phyloP scores from a whole-genome alignment of 352 stramenopile species.

The Pythium phragmiticola region DNA sequence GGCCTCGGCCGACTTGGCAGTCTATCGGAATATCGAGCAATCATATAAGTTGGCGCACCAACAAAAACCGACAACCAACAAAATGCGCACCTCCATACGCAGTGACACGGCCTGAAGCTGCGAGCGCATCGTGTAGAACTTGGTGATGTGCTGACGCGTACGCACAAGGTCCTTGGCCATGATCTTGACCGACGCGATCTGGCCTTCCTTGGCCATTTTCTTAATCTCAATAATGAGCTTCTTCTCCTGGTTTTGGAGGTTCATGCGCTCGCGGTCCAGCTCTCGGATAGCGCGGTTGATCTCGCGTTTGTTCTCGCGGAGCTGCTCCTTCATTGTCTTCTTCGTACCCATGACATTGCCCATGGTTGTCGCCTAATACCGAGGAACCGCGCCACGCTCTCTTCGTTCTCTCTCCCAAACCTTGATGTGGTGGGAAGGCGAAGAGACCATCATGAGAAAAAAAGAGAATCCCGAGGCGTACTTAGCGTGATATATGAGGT shows the following conservation, averaged over 20 bases:
- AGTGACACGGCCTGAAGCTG: constrained; percentile 95
- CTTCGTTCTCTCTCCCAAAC: not conserved
- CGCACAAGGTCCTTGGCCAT: constrained; percentile 97
- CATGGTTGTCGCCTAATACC: constrained; percentile 33
- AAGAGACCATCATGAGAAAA: not conserved
- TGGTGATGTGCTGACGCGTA: constrained; percentile 95
- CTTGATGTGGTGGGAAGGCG: not conserved
- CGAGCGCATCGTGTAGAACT: constrained; percentile 98
- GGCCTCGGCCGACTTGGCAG: constrained; percentile 95
- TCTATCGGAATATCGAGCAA: constrained; percentile 55
- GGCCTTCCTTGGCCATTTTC: constrained; percentile 95
- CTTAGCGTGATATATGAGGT: not conserved
- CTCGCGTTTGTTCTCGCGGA: constrained; percentile 98
- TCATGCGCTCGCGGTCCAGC: constrained; percentile 94
- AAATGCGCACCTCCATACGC: constrained; percentile 68
- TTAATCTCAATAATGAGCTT: constrained; percentile 98
- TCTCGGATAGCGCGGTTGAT: constrained; percentile 96
- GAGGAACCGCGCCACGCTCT: not conserved
- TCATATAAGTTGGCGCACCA: not conserved
- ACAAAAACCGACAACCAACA: not conserved
- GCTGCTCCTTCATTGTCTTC: constrained; percentile 87
- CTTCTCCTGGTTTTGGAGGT: constrained; percentile 90
- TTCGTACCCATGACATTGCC: constrained; percentile 74
- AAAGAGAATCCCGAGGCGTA: not conserved
- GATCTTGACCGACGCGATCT: constrained; percentile 97